Conservation (phyloP, 352 stramenopile genomes). For the Pythium scleroteichum region DNA sequence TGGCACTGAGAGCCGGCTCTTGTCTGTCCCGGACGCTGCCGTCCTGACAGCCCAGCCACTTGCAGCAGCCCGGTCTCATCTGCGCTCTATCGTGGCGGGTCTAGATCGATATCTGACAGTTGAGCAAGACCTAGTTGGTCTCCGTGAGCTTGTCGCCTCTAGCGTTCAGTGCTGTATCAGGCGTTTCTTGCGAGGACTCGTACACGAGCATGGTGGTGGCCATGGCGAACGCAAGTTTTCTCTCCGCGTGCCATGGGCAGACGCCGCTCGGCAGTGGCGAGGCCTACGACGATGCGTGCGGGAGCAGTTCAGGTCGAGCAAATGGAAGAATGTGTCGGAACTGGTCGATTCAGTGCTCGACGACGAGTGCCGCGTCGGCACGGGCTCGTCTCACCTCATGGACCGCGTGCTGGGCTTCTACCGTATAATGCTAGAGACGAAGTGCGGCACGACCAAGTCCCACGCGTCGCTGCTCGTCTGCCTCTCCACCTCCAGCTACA, state of each 20-base stretch:
- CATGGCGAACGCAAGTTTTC: background rate
- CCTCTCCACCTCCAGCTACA: conserved; percentile 7
- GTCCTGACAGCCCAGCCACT: conserved; percentile 11
- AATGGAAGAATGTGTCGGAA: conserved; percentile 5
- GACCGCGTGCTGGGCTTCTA: conserved; percentile 28
- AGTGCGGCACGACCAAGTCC: conserved; percentile 21
- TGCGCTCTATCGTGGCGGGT: conserved; percentile 4
- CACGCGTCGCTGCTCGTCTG: conserved; percentile 12
- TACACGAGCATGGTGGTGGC: background rate
- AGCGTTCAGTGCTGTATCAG: conserved; percentile 20
- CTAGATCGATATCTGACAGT: conserved; percentile 4
- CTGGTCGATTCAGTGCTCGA: conserved; percentile 12
- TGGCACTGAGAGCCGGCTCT: conserved; percentile 23
- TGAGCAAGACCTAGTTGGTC: background rate
- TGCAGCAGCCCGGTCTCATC: background rate
- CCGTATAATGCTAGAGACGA: conserved; percentile 22
- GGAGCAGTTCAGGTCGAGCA: conserved; percentile 24
- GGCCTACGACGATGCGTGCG: conserved; percentile 17
- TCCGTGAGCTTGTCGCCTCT: conserved; percentile 21
- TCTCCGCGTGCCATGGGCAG: conserved; percentile 17
- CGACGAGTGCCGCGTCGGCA: conserved; percentile 6
- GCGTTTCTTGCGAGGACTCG: conserved; percentile 29
- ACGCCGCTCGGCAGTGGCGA: conserved; percentile 18
- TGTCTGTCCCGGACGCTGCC: conserved; percentile 16
- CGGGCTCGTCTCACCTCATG: conserved; percentile 5